Base-by-base conservation (phyloP, 2,329 filamentous ascomycete genomes). In the Alternaria novae-zelandiae region DNA sequence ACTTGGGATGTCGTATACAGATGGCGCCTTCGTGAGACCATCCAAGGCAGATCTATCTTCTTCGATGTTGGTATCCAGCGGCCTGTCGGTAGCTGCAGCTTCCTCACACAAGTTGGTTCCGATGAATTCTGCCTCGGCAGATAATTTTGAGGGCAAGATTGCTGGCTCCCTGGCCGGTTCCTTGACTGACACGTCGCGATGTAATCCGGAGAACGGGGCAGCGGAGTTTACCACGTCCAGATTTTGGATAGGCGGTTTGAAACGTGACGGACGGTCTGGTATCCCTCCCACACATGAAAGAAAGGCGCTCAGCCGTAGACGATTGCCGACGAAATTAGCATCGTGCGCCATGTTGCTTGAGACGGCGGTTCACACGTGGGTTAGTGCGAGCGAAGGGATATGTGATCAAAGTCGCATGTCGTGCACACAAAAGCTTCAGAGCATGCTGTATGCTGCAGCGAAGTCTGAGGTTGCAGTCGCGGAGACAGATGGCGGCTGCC, bases 231-330 rank as follows among this genome's bases (percentile, higher is more conserved):
- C 21, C 11, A 11, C 15, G 47, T 57, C 32, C 25, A 50, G 41
- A 13, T 43, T 20, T 4, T 43, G 47, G 13, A 57, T n/a, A 47
- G 57, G 66, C 54, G 51, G 65, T 30, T 50, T 67, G 56, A 73
- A 71, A 15, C 76, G 74, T 41, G 65, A 57, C 9, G 75, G 73
- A 25, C 66, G 71, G 45, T 61, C 55, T n/a, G 75, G 73, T 26
- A 74, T 65, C n/a, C 21, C 49, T 30, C 67, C 65, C 12, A 75
- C 62, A 12, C 71, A 64, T 2, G 68, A 68, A 41, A 78, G 71
- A 30, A 76, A 76, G 2, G 66, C 64, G 15, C 64, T 54, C 25
- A 76, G 57, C 36, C 76, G 73, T 12, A 78, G 66, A 20, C 61
- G 66, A 28, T 72, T 66, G n/a, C 64, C 70, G 9, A 55, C 64